These are phyloP conservation scores for Spatholobus suberectus DNA, from an alignment of 306 rosid genomes.

Conservation along the genomic window DNA sequence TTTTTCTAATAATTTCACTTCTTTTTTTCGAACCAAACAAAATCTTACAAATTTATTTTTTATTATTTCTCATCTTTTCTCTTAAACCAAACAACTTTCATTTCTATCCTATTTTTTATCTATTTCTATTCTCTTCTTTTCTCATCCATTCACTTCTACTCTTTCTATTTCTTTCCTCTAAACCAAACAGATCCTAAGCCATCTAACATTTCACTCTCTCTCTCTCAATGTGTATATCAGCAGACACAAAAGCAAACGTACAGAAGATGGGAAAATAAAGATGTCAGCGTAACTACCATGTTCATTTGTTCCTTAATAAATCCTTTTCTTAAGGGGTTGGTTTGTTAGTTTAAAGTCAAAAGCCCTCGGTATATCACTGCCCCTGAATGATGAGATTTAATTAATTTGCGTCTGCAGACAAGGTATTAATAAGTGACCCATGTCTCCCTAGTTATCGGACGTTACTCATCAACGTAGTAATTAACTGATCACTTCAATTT, in stretches of 20 bases:
- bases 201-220: not conserved
- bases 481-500: conserved; percentile 43
- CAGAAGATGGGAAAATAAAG: conserved; percentile 42
- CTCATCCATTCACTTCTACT: too few species aligned
- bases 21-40: too few species aligned
- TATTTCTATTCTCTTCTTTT: too few species aligned
- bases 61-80: too few species aligned
- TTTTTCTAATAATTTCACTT: too few species aligned
- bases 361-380: conserved; percentile 33
- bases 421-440: conserved; percentile 46
- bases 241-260: conserved; percentile 44
- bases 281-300: conserved; percentile 55
- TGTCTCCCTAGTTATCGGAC: conserved; percentile 44
- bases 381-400: conserved; percentile 39
- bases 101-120: too few species aligned
- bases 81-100: too few species aligned
- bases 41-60: too few species aligned
- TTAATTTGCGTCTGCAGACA: conserved; percentile 12
- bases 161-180: too few species aligned
- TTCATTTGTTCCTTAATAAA: conserved; percentile 53
- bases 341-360: conserved; percentile 52
- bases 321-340: conserved; percentile 51
- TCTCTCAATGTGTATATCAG: conserved; percentile 26
- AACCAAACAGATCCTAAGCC: too few species aligned
- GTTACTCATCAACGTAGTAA: conserved; percentile 38